phyloP scores from a whole-genome alignment of 352 stramenopile genomes.

The Phytophthora melonis region DNA sequence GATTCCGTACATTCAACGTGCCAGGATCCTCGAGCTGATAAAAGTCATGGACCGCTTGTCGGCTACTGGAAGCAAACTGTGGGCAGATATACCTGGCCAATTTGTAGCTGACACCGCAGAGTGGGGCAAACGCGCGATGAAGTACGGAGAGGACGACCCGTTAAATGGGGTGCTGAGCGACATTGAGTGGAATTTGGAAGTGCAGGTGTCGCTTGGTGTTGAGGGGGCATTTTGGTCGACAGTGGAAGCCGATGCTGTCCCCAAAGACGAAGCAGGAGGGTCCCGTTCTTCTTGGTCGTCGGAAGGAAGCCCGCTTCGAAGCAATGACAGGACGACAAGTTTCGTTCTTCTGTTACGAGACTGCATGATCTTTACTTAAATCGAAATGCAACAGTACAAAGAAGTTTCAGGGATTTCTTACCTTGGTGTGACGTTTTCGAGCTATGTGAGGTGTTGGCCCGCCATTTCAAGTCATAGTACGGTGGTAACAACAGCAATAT shows the following conservation, averaged over 20 bases:
- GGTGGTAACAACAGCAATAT: too few species aligned
- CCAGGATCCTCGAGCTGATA: constrained; percentile 40
- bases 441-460: too few species aligned
- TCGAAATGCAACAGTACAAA: too few species aligned
- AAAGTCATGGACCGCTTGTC: constrained; percentile 49
- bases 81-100: constrained; percentile 53
- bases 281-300: constrained; percentile 40
- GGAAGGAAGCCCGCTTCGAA: constrained; percentile 42
- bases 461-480: too few species aligned
- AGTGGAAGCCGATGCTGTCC: constrained; percentile 47
- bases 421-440: too few species aligned
- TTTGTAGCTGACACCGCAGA: constrained; percentile 30
- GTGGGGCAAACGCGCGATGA: constrained; percentile 38
- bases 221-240: constrained; percentile 48
- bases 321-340: background rate
- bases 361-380: too few species aligned
- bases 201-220: constrained; percentile 41
- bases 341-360: too few species aligned
- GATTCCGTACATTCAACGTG: constrained; percentile 38
- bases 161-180: constrained; percentile 54
- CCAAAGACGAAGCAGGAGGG: constrained; percentile 18
- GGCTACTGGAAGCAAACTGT: constrained; percentile 41
- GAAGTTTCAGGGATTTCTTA: too few species aligned
- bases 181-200: constrained; percentile 47
- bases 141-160: constrained; percentile 67